Evolutionary conservation across 805 yeast species (phyloP).

Genomic region (Candida odintsovae): DNA sequence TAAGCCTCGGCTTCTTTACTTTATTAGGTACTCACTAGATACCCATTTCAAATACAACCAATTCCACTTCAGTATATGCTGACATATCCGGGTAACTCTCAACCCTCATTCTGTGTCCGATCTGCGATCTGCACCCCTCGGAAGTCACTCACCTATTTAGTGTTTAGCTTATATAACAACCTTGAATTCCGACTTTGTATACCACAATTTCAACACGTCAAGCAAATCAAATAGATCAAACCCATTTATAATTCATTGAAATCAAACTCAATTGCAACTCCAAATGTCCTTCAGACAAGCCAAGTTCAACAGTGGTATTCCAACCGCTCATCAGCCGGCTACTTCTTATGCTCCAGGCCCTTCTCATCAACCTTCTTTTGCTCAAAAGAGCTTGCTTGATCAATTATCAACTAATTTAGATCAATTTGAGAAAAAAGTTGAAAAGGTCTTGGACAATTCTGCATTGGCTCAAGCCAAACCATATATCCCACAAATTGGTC

Average conservation of each 20-base stretch:
- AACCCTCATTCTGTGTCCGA: no score
- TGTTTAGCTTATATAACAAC: no score
- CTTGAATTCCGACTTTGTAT: no score
- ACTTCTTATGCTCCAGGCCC: slow-evolving; percentile 7
- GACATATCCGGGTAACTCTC: no score
- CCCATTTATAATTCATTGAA: no score
- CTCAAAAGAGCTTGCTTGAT: neutral
- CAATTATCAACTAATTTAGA: slow-evolving; percentile 32
- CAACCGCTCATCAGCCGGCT: slow-evolving; percentile 15
- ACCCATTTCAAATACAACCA: no score
- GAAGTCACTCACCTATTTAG: no score
- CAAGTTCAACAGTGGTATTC: slow-evolving; percentile 21
- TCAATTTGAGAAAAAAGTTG: slow-evolving; percentile 45
- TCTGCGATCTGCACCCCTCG: no score
- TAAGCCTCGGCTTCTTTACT: no score
- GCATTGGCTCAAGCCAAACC: slow-evolving; percentile 49
- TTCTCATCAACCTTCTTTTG: neutral
- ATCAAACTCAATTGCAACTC: neutral
- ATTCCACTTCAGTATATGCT: no score
- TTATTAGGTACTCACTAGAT: no score
- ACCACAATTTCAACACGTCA: no score
- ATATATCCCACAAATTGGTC: slow-evolving; percentile 80
- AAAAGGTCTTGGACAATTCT: slow-evolving; percentile 46
- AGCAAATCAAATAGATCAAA: neutral
- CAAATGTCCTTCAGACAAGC: slow-evolving; percentile 22